Conservation (phyloP, 164 flowering plant species). For the Saururus chinensis region DNA sequence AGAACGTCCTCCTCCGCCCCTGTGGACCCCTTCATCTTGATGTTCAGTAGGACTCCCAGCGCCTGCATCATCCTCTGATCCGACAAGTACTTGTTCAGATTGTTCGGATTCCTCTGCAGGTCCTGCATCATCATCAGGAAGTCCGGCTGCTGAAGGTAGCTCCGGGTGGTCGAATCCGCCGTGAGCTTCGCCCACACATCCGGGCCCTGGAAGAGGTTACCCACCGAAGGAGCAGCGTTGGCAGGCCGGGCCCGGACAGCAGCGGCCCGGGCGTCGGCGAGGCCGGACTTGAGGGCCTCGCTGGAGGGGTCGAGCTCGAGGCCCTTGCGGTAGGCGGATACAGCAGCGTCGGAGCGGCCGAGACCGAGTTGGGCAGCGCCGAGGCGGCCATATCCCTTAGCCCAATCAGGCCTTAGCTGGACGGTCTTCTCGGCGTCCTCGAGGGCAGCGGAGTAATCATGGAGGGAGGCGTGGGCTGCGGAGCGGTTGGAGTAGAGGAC, state of each 20-base stretch:
- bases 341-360: slow-evolving; percentile 37
- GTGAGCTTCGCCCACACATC: slow-evolving; percentile 91
- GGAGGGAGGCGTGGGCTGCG: slow-evolving; percentile 83
- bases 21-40: slow-evolving; percentile 34
- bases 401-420: slow-evolving; percentile 79
- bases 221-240: slow-evolving; percentile 32
- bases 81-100: slow-evolving; percentile 54
- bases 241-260: slow-evolving; percentile 9
- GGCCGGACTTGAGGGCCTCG: slow-evolving; percentile 66
- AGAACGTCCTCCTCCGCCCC: slow-evolving; percentile 26
- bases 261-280: slow-evolving; percentile 62
- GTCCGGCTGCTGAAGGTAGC: slow-evolving; percentile 71
- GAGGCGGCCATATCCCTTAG: slow-evolving; percentile 85
- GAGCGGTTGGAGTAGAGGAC: slow-evolving; percentile 97
- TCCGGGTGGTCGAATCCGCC: slow-evolving; percentile 65
- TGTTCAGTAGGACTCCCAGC: slow-evolving; percentile 63
- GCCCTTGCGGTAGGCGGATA: slow-evolving; percentile 64
- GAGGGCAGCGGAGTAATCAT: slow-evolving; percentile 53
- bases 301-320: slow-evolving; percentile 78
- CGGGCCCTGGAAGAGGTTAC: slow-evolving; percentile 66
- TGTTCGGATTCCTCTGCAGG: slow-evolving; percentile 76
- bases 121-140: slow-evolving; percentile 81
- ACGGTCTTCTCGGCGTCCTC: slow-evolving; percentile 80
- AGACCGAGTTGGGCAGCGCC: slow-evolving; percentile 82
- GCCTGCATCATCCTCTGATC: slow-evolving; percentile 92